Evolutionary conservation across 2,329 filamentous ascomycete genomes (phyloP), one percentile per base, ranked within the genome.

Genomic region (Talaromyces sp.): DNA sequence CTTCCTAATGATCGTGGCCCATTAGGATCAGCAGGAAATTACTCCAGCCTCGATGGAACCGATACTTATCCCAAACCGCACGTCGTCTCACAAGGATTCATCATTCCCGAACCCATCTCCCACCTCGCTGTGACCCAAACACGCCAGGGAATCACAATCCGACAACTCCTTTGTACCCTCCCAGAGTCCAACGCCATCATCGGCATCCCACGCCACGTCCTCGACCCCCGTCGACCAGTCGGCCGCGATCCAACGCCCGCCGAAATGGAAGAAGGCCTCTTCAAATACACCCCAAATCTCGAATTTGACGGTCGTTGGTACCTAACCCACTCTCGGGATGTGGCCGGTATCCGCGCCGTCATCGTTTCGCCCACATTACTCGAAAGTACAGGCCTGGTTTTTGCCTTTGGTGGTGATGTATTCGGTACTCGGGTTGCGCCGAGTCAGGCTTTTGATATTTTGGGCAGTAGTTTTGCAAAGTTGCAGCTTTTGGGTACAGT

Each of bases 401-500:
- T 97, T 67, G 91, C 91, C 0, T 96, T 89, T 67, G 94, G 94
- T 3, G 70, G 73, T 5, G 94, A 99, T 71, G 78, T 97, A 1
- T 99, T 95, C 64, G 91, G 89, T 13, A 93, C 91, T 1, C 81
- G 91, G 54, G 84, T 95, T 10, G 84, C 88, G n/a, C 94, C 94
- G 0, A 96, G 91, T 73, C 85, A 89, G 65, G 83, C 89, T 15
- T 99, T 99, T 73, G 94, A 99, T 75, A 85, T 97, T 41, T 77
- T 99, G 15, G 94, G 91, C 62, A 94, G 91, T 75, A 89, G 90
- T 2, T 99, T 99, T 74, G 94, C 93, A 71, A 97, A 96, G 79
- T 70, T 91, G 57, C 89, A 91, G 65, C 83, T 99, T 69, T 73
- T 97, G 37, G 80, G 83, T 15, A 99, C 94, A 0, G 91, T 99